Base-by-base conservation (phyloP, 345 rosid species). In the Cardiospermum halicacabum region DNA sequence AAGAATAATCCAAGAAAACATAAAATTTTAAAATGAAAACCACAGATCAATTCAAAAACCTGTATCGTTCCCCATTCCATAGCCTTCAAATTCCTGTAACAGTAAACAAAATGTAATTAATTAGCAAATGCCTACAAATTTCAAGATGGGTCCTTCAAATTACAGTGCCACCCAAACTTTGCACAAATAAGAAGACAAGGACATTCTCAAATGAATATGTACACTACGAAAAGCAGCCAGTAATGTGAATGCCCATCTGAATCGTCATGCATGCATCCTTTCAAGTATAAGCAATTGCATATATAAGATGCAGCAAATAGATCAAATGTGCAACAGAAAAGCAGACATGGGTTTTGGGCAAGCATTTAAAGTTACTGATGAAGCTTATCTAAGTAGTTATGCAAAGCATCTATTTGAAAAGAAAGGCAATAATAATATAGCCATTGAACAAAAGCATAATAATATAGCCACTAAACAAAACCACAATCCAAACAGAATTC, bases 61-160 rank as follows among this genome's bases (percentile, higher is more conserved):
- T 89, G 99, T 95, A 75, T 95, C 94, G 74, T 95, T 82, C 66
- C 73, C 80, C 49, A 73, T 62, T 54, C 70, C 74, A 56, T 64
- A 60, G 60, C 75, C 73, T 60, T 75, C 93, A 75, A 76, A 64
- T 69, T 85, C 96, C 99, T 95, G 90, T 79, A 84, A 13, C 75
- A 70, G 11, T 58, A 53, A 63, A 39, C 51, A 47, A 69, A 56
- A 45, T 11, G 49, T n/a, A 64, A 24, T 70, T n/a, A 64, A 24
- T 70, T 64, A 68, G 63, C 12, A 58, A 40, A 62, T 55, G 51
- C 21, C 26, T 24, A 59, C 18, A 57, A 42, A 37, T 50, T 25
- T 37, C 6, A 36, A 37, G 30, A 13, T 11, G 10, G 39, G 10
- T 34, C 10, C 6, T 37, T 64, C 27, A 21, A 50, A 50, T 9